These are phyloP conservation scores for Aspergillus brasiliensis DNA, from an alignment of 2,329 filamentous ascomycete species.

Conservation along the genomic window DNA sequence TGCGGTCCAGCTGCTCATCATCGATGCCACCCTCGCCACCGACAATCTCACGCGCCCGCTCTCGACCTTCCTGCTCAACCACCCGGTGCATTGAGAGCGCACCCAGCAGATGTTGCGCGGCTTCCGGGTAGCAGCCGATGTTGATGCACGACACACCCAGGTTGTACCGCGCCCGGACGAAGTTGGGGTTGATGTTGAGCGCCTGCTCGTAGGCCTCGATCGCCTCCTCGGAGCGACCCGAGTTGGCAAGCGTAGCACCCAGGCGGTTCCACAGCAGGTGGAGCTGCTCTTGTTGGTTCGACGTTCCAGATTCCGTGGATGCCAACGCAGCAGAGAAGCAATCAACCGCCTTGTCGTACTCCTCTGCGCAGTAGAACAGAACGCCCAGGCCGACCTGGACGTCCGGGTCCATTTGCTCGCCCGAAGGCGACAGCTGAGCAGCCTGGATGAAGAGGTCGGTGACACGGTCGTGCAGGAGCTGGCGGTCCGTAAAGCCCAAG, in stretches of 20 bases:
- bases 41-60: conserved; percentile 80
- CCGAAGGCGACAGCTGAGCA: conserved; percentile 86
- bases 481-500: conserved; percentile 90
- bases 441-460: conserved; percentile 89
- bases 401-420: conserved; percentile 96
- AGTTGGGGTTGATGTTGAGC: conserved; percentile 86
- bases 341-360: conserved; percentile 98
- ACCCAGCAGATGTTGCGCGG: conserved; percentile 87
- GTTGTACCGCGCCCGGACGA: conserved; percentile 95
- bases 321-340: conserved; percentile 93
- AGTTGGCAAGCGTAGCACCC: conserved; percentile 93
- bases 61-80: conserved; percentile 80
- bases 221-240: conserved; percentile 88
- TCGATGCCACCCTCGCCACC: conserved; percentile 55
- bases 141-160: conserved; percentile 96
- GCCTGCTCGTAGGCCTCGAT: conserved; percentile 96
- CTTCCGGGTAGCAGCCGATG: conserved; percentile 91
- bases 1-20: conserved; percentile 78
- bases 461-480: conserved; percentile 84
- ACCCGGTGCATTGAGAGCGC: conserved; percentile 95
- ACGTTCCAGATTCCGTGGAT: conserved; percentile 77
- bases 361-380: conserved; percentile 95
- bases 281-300: conserved; percentile 81
- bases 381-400: conserved; percentile 97
- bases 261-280: conserved; percentile 97